phyloP scores from a whole-genome alignment of 805 yeast genomes.

The Lachancea kluyveri region DNA sequence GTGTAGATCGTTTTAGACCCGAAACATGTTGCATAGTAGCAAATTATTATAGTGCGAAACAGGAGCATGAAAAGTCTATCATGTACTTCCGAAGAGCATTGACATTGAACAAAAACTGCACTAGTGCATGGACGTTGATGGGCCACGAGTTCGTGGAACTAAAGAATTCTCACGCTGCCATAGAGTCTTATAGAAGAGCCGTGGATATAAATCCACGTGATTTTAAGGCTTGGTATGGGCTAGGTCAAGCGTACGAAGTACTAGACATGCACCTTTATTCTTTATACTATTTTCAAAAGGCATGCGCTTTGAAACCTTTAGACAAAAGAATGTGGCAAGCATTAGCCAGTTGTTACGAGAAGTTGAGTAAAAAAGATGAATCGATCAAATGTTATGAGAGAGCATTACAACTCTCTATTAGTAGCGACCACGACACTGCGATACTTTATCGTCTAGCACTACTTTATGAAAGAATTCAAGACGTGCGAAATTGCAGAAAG shows the following conservation, averaged over 20 bases:
- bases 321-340: conserved; percentile 98
- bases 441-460: conserved; percentile 59
- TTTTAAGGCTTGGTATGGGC: conserved; percentile 96
- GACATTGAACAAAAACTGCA: conserved; percentile 67
- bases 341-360: conserved; percentile 81
- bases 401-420: conserved; percentile 51
- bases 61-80: conserved; percentile 93
- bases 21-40: conserved; percentile 95
- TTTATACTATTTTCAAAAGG: conserved; percentile 84
- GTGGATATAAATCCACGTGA: conserved; percentile 85
- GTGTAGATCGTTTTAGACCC: conserved; percentile 80
- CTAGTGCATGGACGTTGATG: conserved; percentile 96
- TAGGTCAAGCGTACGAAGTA: conserved; percentile 97
- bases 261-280: conserved; percentile 93
- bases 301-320: conserved; percentile 78
- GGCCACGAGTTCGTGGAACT: conserved; percentile 98
- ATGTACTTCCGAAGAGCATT: conserved; percentile 88
- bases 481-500: conserved; percentile 44
- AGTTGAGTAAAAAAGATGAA: conserved; percentile 61
- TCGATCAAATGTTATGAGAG: conserved; percentile 77
- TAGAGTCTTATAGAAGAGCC: conserved; percentile 89
- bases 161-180: conserved; percentile 95
- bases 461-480: conserved; percentile 53
- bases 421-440: conserved; percentile 48
- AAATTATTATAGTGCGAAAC: conserved; percentile 83